Base-by-base conservation (phyloP, 805 yeast species). In the Hanseniaspora jakobsenii region DNA sequence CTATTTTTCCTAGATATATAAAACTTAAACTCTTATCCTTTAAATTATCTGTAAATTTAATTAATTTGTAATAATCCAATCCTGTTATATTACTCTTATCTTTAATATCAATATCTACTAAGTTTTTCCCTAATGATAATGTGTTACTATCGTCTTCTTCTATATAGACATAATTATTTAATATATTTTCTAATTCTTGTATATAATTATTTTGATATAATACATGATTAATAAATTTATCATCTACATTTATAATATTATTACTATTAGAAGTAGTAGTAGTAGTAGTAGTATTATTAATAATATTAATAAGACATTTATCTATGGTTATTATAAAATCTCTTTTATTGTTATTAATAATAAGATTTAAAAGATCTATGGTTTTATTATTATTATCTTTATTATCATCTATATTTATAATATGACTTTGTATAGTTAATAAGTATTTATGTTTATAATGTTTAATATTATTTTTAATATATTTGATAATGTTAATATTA, bases 321-420 rank as follows among this genome's bases (percentile, higher is more conserved):
- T 42, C 46, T 7, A 42, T 32, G 3, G 36, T 19, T 7, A 23
- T 2, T 19, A 28, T 35, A 26, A 42, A 42, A 18, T 42, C 39
- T 10, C 12, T 28, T 13, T 35, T 42, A 6, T 37, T 32, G 21
- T 19, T 32, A 6, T 35, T 23, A 6, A 35, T 19, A 0, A 42
- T 24, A 3, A 9, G 7, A 9, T 35, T 24, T 39, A 38, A 42
- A 21, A 35, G 23, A 3, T 28, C 23, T 6, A 10, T 28, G 12
- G 28, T 14, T 4, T 19, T 26, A 13, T 21, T 22, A 21, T 35
- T 32, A n/a, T 28, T 29, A 6, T 29, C 18, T 18, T 22, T 30
- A 4, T 26, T 35, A 17, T n/a, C n/a, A 42, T 35, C 7, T 21
- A 3, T 6, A 21, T 12, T 4, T 34, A 24, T 6, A 10, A 24